Conservation (phyloP, 2,329 filamentous ascomycete species). For the Microcyclospora pomicola region DNA sequence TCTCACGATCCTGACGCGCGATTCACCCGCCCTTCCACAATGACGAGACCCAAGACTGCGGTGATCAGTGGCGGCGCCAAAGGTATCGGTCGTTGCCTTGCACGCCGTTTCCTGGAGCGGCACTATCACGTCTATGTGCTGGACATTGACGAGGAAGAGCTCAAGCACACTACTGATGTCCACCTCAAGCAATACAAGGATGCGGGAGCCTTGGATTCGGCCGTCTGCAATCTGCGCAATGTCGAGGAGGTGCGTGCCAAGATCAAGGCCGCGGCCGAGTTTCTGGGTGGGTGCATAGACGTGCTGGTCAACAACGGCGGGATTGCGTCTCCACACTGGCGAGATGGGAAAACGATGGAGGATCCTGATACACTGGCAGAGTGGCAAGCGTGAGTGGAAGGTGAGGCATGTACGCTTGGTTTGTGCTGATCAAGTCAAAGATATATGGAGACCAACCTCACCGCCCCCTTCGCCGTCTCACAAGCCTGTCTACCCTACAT, state of each 20-base stretch:
- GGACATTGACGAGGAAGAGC: constrained; percentile 26
- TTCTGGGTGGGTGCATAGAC: constrained; percentile 21
- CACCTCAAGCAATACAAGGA: constrained; percentile 17
- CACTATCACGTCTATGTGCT: constrained; percentile 28
- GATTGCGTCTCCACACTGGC: constrained; percentile 22
- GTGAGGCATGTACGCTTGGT: too few relatives aligned
- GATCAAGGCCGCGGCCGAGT: constrained; percentile 18
- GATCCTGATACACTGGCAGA: constrained; percentile 21
- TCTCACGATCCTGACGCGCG: too few relatives aligned
- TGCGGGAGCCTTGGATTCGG: constrained; percentile 6
- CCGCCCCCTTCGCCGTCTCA: constrained; percentile 19
- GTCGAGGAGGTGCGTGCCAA: constrained; percentile 20
- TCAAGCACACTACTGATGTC: constrained; percentile 20
- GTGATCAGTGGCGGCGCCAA: constrained; percentile 15
- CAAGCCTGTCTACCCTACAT: constrained; percentile 20
- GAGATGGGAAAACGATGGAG: constrained; percentile 19
- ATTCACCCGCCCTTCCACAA: too few relatives aligned
- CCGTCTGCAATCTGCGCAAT: constrained; percentile 20
- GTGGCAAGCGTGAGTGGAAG: constrained; percentile 20
- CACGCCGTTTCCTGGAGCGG: constrained; percentile 22
- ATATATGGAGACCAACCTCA: constrained; percentile 27
- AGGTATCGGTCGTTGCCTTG: constrained; percentile 23
- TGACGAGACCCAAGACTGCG: too few relatives aligned
- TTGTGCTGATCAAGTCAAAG: constrained; percentile 4
- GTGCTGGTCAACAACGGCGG: constrained; percentile 30